Evolutionary conservation across 2,329 filamentous ascomycete genomes (phyloP).

Genomic region (Kalmusia sp.): DNA sequence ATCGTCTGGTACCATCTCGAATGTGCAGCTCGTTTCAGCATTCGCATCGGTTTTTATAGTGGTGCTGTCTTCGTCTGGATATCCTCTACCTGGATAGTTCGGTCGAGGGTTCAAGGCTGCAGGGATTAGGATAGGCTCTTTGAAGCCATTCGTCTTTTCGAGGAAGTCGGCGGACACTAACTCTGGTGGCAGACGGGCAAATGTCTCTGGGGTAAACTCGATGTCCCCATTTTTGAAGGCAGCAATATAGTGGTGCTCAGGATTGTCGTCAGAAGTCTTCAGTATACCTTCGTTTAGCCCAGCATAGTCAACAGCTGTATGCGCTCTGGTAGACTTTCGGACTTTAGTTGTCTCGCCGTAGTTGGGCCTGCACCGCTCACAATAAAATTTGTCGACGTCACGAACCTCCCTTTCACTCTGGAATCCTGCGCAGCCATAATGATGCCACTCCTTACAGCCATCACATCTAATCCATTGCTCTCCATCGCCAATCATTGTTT

Average conservation of each 20-base stretch:
- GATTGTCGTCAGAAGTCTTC: constrained; percentile 68
- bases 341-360: constrained; percentile 71
- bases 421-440: constrained; percentile 71
- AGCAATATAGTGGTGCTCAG: constrained; percentile 72
- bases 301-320: constrained; percentile 72
- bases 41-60: constrained; percentile 5
- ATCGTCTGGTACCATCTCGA: constrained; percentile 60
- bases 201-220: constrained; percentile 65
- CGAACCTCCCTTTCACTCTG: constrained; percentile 69
- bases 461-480: constrained; percentile 73
- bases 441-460: constrained; percentile 73
- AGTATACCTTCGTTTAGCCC: constrained; percentile 71
- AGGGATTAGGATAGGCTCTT: constrained; percentile 71
- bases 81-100: constrained; percentile 33
- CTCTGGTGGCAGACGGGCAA: constrained; percentile 69
- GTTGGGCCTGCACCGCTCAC: constrained; percentile 63
- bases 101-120: constrained; percentile 65
- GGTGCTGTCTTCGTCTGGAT: not conserved
- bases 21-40: constrained; percentile 51
- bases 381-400: constrained; percentile 73
- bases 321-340: constrained; percentile 69
- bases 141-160: constrained; percentile 68
- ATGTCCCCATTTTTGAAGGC: constrained; percentile 71
- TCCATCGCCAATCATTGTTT: constrained; percentile 59
- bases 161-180: constrained; percentile 69